Conservation (phyloP, 2,329 filamentous ascomycete species). For the Phialemoniopsis sp. region DNA sequence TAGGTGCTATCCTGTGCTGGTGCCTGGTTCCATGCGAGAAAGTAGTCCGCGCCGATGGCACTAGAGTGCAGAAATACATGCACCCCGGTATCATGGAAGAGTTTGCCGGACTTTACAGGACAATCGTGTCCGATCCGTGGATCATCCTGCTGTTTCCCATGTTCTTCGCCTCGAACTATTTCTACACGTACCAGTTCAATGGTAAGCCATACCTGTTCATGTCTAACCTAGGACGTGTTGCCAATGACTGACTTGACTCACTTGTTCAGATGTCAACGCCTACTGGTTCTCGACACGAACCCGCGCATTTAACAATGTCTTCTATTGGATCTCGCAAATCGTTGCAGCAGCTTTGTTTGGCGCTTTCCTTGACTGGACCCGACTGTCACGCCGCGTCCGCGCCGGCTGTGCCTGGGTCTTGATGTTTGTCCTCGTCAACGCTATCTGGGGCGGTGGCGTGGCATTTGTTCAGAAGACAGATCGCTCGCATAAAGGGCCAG, state of each 20-base stretch:
- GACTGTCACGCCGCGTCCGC: slow-evolving; percentile 1
- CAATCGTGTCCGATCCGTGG: slow-evolving; percentile 65
- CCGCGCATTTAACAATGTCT: slow-evolving; percentile 6
- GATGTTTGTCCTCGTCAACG: slow-evolving; percentile 7
- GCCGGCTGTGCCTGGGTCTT: slow-evolving; percentile 5
- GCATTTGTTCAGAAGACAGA: too few relatives aligned
- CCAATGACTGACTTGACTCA: too few relatives aligned
- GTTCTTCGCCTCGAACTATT: slow-evolving; percentile 78
- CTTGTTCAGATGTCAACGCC: slow-evolving; percentile 65
- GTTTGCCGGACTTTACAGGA: slow-evolving; percentile 70
- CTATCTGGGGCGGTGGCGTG: slow-evolving; percentile 10
- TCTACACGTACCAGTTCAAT: slow-evolving; percentile 73
- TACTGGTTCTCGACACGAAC: slow-evolving; percentile 60
- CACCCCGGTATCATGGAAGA: slow-evolving; percentile 84
- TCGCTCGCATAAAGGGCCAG: not conserved
- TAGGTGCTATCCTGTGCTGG: too few relatives aligned
- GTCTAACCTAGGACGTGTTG: too few relatives aligned
- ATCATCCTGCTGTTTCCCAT: slow-evolving; percentile 75
- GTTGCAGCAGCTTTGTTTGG: too few relatives aligned
- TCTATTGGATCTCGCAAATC: slow-evolving; percentile 7
- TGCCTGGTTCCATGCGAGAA: slow-evolving; percentile 64
- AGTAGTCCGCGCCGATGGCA: slow-evolving; percentile 73
- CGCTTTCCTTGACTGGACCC: slow-evolving; percentile 5
- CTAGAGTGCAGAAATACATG: slow-evolving; percentile 82
- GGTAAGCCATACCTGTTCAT: too few relatives aligned